These are phyloP conservation scores for Globisporangium apiculatum DNA, from an alignment of 352 stramenopile genomes.

Conservation along the genomic window DNA sequence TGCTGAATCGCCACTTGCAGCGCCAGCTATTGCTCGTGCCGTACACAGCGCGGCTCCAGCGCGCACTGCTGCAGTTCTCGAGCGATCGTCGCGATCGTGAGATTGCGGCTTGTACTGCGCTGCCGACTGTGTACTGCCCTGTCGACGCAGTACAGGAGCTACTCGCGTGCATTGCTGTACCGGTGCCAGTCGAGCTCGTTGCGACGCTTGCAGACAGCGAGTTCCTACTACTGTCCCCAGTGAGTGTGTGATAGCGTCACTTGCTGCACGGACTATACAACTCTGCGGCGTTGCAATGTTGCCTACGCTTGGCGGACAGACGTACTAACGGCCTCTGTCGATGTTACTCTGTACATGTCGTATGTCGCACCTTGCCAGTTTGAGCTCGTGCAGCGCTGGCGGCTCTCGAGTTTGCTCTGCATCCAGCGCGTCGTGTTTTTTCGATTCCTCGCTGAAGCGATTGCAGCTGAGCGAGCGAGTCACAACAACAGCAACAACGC, in stretches of 20 bases:
- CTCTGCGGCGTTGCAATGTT: too few species aligned
- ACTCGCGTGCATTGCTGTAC: constrained; percentile 9
- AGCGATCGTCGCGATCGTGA: neutral
- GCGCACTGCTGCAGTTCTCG: constrained; percentile 29
- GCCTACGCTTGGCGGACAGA: neutral
- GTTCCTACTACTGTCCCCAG: constrained; percentile 26
- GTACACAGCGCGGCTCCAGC: constrained; percentile 30
- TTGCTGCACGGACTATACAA: too few species aligned
- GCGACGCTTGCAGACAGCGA: neutral
- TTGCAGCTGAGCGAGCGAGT: constrained; percentile 16
- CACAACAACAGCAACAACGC: neutral
- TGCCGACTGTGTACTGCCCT: constrained; percentile 5
- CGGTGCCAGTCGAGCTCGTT: neutral
- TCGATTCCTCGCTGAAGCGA: constrained; percentile 34
- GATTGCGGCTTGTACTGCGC: neutral
- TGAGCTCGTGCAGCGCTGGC: constrained; percentile 24
- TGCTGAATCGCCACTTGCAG: constrained; percentile 38
- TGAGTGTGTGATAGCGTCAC: constrained; percentile 13
- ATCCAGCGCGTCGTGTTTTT: constrained; percentile 57
- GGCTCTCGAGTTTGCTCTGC: constrained; percentile 36
- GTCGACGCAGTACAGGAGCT: constrained; percentile 8
- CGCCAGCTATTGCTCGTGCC: constrained; percentile 40
- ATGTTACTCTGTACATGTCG: too few species aligned
- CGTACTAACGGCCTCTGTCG: neutral
- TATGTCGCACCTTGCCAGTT: constrained; percentile 13